phyloP scores from a whole-genome alignment of 306 rosid genomes.

The Fagus crenata region DNA sequence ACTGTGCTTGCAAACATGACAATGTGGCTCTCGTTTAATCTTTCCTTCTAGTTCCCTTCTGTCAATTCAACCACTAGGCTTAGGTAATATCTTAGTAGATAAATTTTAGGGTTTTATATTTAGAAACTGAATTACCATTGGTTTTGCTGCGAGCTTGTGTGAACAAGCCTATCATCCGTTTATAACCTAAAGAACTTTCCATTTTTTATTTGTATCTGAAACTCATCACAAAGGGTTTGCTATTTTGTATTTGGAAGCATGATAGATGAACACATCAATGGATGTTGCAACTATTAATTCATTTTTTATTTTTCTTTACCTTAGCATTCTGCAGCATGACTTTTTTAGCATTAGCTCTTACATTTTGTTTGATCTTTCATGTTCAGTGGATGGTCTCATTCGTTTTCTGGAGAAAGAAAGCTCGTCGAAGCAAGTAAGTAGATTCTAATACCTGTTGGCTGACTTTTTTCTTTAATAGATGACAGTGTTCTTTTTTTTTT shows the following conservation, averaged over 20 bases:
- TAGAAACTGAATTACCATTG: background rate
- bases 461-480: constrained; percentile 8
- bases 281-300: background rate
- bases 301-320: background rate
- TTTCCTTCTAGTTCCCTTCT: background rate
- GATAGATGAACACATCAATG: background rate
- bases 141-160: background rate
- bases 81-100: background rate
- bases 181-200: background rate
- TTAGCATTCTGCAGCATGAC: background rate
- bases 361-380: constrained; percentile 22
- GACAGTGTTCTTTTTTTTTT: background rate
- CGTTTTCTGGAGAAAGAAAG: constrained; percentile 79
- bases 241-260: background rate
- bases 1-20: background rate
- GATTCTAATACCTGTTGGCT: constrained; percentile 6
- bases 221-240: background rate
- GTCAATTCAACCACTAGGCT: background rate
- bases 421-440: constrained; percentile 87
- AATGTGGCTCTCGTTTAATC: background rate
- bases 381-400: constrained; percentile 68
- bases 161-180: background rate
- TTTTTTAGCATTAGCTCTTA: constrained; percentile 11
- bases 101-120: background rate
- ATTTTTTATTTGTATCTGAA: constrained; percentile 2